Evolutionary conservation across 2,329 filamentous ascomycete species (phyloP), one percentile per base, ranked within the genome.

Genomic region (Claviceps africana): DNA sequence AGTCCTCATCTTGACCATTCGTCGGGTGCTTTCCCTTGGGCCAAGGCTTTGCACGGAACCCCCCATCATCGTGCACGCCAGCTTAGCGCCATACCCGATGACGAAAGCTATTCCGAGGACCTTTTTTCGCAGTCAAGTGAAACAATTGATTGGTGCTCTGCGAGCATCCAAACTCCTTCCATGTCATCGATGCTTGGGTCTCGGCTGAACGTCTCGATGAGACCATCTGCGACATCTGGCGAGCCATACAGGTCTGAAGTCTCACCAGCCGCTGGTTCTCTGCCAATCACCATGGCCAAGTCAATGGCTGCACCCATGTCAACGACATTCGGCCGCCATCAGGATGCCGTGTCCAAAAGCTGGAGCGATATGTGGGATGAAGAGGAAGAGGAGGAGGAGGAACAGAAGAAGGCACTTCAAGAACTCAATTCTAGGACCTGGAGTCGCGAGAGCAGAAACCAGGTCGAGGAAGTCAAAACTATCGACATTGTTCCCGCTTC

Each of bases 281-380:
- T 93, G 28, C 83, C 86, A 5, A 91, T 93, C 64, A 82, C 78
- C 56, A 87, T 90, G 69, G 86, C 85, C 15, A 82, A 93, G 64
- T 85, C 88, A 0, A 75, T 81, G 56, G 77, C 79, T 42, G 73
- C 83, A 51, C 83, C 86, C 55, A 83, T 91, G 76, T 82, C 86
- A 4, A 79, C 85, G 63, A 80, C 91, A 49, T 91, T 95, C 64
- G 87, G 86, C 50, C 82, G 82, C 62, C 82, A 85, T 65, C 79
- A 81, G 56, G 85, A 91, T 46, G 74, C 78, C 47, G 87, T 94
- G 47, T 95, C 93, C 53, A 97, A 97, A 83, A 97, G 93, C 74
- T 98, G 93, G 93, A 95, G 90, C 63, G 93, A 98, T 67, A 82
- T 97, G 67, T 96, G 89, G 85, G 91, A 97, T 54, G 91, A 97